A percentile compares a stretch with the other conserved stretches of the same genome.
Conservation (phyloP, 495 filamentous ascomycete genomes). For the Penicillium daleae region DNA sequence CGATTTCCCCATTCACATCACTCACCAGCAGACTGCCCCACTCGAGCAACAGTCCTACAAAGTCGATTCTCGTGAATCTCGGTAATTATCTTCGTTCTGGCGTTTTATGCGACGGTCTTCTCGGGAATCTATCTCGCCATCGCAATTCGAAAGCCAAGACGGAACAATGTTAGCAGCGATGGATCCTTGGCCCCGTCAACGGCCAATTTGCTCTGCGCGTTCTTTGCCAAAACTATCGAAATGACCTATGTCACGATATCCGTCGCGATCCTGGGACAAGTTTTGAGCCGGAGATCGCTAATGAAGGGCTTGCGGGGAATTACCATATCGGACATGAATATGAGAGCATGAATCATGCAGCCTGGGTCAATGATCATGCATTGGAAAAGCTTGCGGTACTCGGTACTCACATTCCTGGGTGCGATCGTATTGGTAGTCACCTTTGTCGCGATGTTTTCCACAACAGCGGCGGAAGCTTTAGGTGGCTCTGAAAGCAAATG, state of each 20-base stretch:
- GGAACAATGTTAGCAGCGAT: constrained; percentile 51
- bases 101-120: constrained; percentile 67
- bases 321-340: constrained; percentile 71
- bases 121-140: constrained; percentile 66
- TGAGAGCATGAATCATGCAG: constrained; percentile 65
- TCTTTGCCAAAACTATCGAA: constrained; percentile 76
- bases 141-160: constrained; percentile 62
- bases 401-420: constrained; percentile 62
- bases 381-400: constrained; percentile 62
- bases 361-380: constrained; percentile 70
- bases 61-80: constrained; percentile 60
- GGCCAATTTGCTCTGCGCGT: constrained; percentile 62
- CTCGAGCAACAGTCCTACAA: constrained; percentile 28
- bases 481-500: constrained; percentile 44
- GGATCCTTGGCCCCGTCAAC: constrained; percentile 55
- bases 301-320: constrained; percentile 59
- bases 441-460: constrained; percentile 69
- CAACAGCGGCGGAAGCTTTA: constrained; percentile 71
- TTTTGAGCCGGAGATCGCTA: constrained; percentile 66
- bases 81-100: constrained; percentile 58
- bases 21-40: constrained; percentile 25
- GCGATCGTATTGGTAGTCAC: constrained; percentile 60
- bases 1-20: constrained; percentile 1
- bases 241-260: constrained; percentile 77
- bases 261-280: constrained; percentile 73